Percentiles rank a stretch among this genome's conserved stretches.
Evolutionary conservation across 805 yeast species (phyloP).

Genomic region (Wickerhamiella lipophila): DNA sequence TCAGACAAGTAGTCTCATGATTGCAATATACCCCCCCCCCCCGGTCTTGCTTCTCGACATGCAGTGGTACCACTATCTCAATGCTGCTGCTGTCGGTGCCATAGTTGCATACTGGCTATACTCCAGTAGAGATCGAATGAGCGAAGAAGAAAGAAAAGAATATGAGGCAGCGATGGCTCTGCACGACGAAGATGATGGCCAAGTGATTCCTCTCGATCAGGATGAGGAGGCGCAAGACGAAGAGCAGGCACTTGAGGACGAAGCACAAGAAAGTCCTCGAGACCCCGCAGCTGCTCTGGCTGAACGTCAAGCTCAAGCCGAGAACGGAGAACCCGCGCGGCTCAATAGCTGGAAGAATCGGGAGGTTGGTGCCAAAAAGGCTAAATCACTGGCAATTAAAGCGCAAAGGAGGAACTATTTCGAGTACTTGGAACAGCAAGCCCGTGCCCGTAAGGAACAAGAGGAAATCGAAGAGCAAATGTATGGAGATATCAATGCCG

Average conservation of each 20-base stretch:
- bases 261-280: constrained; percentile 13
- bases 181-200: constrained; percentile 1
- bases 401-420: constrained; percentile 27
- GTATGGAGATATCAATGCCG: constrained; percentile 27
- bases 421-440: constrained; percentile 26
- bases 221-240: background rate
- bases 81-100: constrained; percentile 6
- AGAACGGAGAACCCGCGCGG: constrained; percentile 13
- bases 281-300: constrained; percentile 15
- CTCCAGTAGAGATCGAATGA: background rate
- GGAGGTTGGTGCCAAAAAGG: constrained; percentile 27
- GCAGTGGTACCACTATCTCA: constrained; percentile 9
- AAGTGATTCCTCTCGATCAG: background rate
- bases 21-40: no score
- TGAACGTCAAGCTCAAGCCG: constrained; percentile 13
- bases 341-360: constrained; percentile 21
- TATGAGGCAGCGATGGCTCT: constrained; percentile 8
- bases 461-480: constrained; percentile 21
- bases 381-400: constrained; percentile 25
- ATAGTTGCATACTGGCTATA: background rate
- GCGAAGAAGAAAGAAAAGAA: constrained; percentile 5
- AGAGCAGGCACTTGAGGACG: constrained; percentile 15
- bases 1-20: no score
- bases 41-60: background rate
- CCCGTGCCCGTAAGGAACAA: constrained; percentile 21